Conservation (phyloP, 2,329 filamentous ascomycete genomes). For the Fusarium sp. region DNA sequence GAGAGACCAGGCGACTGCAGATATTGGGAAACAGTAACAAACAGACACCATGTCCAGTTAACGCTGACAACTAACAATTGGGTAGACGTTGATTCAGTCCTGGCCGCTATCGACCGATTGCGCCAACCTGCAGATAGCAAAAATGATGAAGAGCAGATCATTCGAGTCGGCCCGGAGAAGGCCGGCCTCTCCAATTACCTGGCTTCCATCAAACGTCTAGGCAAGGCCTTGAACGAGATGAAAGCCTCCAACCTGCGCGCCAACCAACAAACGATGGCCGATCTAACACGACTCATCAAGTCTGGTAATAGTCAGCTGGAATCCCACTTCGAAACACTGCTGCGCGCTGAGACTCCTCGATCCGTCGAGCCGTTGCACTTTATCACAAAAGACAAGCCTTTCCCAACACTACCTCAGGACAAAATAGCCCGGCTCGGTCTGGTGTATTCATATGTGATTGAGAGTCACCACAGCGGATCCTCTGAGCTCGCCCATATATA, state of each 20-base stretch:
- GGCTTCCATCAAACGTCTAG: constrained; percentile 87
- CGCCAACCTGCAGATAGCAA: constrained; percentile 93
- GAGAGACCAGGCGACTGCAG: constrained; percentile 90
- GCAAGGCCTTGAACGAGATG: constrained; percentile 84
- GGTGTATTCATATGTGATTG: constrained; percentile 80
- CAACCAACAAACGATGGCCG: constrained; percentile 87
- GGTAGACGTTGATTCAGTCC: constrained; percentile 83
- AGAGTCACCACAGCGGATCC: constrained; percentile 61
- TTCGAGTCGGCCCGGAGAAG: constrained; percentile 85
- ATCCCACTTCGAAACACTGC: constrained; percentile 79
- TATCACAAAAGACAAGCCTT: constrained; percentile 87
- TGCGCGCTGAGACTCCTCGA: constrained; percentile 78
- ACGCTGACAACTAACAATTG: constrained; percentile 18
- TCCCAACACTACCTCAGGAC: constrained; percentile 81
- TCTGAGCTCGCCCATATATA: constrained; percentile 81
- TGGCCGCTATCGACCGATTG: constrained; percentile 86
- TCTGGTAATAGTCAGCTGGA: constrained; percentile 86
- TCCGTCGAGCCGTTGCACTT: constrained; percentile 90
- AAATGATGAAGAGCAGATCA: constrained; percentile 89
- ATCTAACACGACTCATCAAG: constrained; percentile 80
- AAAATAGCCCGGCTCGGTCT: constrained; percentile 78
- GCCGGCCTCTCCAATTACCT: constrained; percentile 86
- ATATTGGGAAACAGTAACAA: constrained; percentile 77
- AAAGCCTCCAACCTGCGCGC: constrained; percentile 89
- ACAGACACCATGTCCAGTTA: constrained; percentile 7